Percentiles rank a stretch among this genome's conserved stretches.
Evolutionary conservation across 129 eudicot genomes (phyloP).

Genomic region (Flaveria ramosissima): DNA sequence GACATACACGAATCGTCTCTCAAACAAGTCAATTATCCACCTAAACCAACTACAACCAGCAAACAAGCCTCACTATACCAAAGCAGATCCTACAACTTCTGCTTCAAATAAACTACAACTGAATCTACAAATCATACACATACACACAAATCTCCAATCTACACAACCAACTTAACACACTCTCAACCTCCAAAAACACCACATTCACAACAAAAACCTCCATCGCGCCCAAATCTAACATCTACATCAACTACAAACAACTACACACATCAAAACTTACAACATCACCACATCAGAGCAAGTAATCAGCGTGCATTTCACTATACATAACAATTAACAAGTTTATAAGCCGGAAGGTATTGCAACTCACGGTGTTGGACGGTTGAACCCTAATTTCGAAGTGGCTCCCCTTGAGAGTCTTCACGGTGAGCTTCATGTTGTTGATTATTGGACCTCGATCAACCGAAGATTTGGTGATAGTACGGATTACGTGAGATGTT

Average conservation of each 20-base stretch:
- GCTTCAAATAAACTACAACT: background rate
- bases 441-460: conserved; percentile 28
- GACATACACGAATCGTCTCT: background rate
- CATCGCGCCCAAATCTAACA: background rate
- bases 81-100: background rate
- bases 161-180: background rate
- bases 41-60: background rate
- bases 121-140: background rate
- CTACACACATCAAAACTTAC: background rate
- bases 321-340: background rate
- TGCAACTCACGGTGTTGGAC: conserved; percentile 74
- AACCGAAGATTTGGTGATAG: background rate
- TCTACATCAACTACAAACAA: background rate
- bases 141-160: conserved; percentile 4
- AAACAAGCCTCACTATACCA: background rate
- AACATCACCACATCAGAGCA: conserved; percentile 12
- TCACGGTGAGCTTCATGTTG: conserved; percentile 91
- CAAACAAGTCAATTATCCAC: conserved; percentile 1
- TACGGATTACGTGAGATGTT: background rate
- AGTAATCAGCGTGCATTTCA: conserved; percentile 4
- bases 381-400: conserved; percentile 91
- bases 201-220: conserved; percentile 17
- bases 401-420: conserved; percentile 98
- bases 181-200: background rate
- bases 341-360: conserved; percentile 20